These are phyloP conservation scores for Warburgia ugandensis DNA, from an alignment of 164 flowering plant genomes.

Conservation along the genomic window DNA sequence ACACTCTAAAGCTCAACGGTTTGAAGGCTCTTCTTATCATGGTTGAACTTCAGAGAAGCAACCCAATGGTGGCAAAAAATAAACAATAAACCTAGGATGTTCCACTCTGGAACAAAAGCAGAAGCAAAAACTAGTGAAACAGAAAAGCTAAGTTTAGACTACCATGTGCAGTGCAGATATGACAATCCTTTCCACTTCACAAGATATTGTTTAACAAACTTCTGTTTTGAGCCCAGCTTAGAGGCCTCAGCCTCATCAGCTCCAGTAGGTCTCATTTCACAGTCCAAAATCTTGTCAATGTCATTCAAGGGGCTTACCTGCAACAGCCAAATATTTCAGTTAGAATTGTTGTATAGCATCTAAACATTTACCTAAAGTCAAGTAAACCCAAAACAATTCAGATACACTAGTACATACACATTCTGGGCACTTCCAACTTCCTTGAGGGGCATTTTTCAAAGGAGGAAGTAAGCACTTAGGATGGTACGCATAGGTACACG, in stretches of 20 bases:
- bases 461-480: slow-evolving; percentile 80
- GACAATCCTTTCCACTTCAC: slow-evolving; percentile 98
- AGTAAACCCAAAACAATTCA: background rate
- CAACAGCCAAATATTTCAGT: slow-evolving; percentile 12
- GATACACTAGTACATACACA: slow-evolving; percentile 57
- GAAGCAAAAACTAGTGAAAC: too few relatives aligned
- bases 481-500: slow-evolving; percentile 85
- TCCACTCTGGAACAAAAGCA: too few relatives aligned
- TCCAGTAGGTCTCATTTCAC: slow-evolving; percentile 84
- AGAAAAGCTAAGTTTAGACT: slow-evolving; percentile 10
- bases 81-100: too few relatives aligned
- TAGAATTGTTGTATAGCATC: background rate
- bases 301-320: slow-evolving; percentile 91
- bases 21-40: too few relatives aligned
- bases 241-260: slow-evolving; percentile 72
- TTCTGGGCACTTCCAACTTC: slow-evolving; percentile 93
- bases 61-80: too few relatives aligned
- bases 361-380: background rate
- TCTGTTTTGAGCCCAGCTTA: slow-evolving; percentile 73
- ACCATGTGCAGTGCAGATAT: slow-evolving; percentile 97
- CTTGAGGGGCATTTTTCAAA: slow-evolving; percentile 48
- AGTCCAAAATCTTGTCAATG: slow-evolving; percentile 92
- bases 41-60: too few relatives aligned
- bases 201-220: slow-evolving; percentile 92
- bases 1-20: too few relatives aligned